Conservation (phyloP, 176 grass and related monocot species). For the Leersia perrieri region DNA sequence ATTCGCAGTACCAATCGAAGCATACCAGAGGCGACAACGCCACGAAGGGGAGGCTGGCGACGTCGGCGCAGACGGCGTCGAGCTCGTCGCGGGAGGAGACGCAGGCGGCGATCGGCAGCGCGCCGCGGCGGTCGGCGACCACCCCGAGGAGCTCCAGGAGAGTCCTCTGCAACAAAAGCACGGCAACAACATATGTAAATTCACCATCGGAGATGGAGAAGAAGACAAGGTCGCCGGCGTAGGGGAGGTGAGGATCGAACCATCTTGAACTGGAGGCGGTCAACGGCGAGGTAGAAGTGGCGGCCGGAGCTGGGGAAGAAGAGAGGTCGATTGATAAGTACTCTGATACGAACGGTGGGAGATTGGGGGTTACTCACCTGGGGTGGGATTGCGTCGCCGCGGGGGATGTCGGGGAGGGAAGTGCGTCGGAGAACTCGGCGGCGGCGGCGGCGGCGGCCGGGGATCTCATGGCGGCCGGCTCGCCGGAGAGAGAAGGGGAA, state of each 20-base stretch:
- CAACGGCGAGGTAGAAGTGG: slow-evolving; percentile 76
- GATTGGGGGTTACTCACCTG: slow-evolving; percentile 20
- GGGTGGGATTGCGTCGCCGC: slow-evolving; percentile 9
- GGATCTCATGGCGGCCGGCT: slow-evolving; percentile 24
- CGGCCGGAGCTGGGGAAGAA: slow-evolving; percentile 46
- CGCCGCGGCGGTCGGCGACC: slow-evolving; percentile 48
- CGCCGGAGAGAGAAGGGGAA: not conserved
- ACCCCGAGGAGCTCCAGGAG: slow-evolving; percentile 80
- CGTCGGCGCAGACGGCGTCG: slow-evolving; percentile 63
- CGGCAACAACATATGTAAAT: not conserved
- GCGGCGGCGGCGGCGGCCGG: slow-evolving; percentile 1
- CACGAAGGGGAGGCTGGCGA: slow-evolving; percentile 70
- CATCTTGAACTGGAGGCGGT: slow-evolving; percentile 84
- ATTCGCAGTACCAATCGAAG: not conserved
- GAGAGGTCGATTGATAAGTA: not conserved
- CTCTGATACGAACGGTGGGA: too few relatives aligned
- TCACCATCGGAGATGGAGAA: not conserved
- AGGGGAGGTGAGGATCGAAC: not conserved
- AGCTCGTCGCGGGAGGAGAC: slow-evolving; percentile 86
- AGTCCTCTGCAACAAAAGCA: slow-evolving; percentile 50
- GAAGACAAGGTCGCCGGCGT: not conserved
- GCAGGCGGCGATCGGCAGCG: slow-evolving; percentile 62
- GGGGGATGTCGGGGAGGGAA: slow-evolving; percentile 36
- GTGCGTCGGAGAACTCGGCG: slow-evolving; percentile 35
- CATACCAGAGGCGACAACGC: slow-evolving; percentile 66